A percentile compares a stretch with the other conserved stretches of the same genome.
These are phyloP conservation scores for Xanthoconium purpureum DNA, from an alignment of 768 basidiomycete species.

Conservation along the genomic window DNA sequence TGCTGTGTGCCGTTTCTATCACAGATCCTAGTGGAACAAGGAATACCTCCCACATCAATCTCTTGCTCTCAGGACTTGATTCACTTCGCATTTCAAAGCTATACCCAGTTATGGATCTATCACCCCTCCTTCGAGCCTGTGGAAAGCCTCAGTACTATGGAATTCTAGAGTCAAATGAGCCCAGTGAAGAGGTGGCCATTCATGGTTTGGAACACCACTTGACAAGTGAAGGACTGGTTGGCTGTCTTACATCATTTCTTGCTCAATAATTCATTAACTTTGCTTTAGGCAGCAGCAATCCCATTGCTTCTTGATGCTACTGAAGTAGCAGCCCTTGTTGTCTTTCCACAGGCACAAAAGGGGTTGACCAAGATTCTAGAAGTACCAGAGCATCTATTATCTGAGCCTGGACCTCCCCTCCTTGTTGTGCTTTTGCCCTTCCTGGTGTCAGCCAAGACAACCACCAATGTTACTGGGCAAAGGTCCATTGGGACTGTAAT, in stretches of 20 bases:
- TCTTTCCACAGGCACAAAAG: slow-evolving; percentile 44
- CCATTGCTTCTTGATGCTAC: slow-evolving; percentile 46
- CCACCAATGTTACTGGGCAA: slow-evolving; percentile 13
- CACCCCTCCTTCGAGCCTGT: slow-evolving; percentile 47
- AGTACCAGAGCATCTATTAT: slow-evolving; percentile 35
- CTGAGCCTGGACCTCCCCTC: slow-evolving; percentile 15
- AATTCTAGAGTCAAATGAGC: slow-evolving; percentile 40
- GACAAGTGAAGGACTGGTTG: slow-evolving; percentile 46
- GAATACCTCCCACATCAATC: slow-evolving; percentile 48
- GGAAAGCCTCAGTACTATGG: slow-evolving; percentile 51
- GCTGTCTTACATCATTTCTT: slow-evolving; percentile 8
- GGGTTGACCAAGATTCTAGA: slow-evolving; percentile 38
- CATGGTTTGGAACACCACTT: slow-evolving; percentile 45
- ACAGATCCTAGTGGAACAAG: slow-evolving; percentile 42
- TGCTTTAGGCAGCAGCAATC: slow-evolving; percentile 45
- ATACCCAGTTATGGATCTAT: slow-evolving; percentile 47
- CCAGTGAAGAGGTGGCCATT: slow-evolving; percentile 40
- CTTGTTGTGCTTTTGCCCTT: slow-evolving; percentile 29
- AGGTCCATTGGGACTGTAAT: slow-evolving; percentile 11
- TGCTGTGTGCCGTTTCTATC: slow-evolving; percentile 49
- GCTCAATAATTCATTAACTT: slow-evolving; percentile 1
- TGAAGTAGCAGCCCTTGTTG: slow-evolving; percentile 51
- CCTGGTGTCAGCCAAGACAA: slow-evolving; percentile 14
- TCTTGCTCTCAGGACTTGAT: slow-evolving; percentile 41
- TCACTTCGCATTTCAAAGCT: slow-evolving; percentile 46